Percentiles rank a stretch among this genome's conserved stretches.
These are phyloP conservation scores for Thelonectria blattea DNA, from an alignment of 2,329 filamentous ascomycete species.

Conservation along the genomic window DNA sequence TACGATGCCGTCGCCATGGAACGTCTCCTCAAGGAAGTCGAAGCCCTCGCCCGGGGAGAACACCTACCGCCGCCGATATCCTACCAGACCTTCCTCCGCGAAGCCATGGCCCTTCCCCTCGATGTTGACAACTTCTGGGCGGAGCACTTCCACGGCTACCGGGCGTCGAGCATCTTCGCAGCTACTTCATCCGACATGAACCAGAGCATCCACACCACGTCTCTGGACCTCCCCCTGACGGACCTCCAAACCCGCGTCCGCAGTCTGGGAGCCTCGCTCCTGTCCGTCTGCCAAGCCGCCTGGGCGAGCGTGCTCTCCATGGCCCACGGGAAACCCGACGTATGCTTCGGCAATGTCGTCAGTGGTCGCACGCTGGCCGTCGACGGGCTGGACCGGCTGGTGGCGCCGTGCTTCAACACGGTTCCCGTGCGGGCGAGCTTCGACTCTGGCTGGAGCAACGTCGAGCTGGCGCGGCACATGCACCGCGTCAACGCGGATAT, in stretches of 20 bases:
- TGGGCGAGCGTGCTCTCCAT: slow-evolving; percentile 72
- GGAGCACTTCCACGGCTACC: slow-evolving; percentile 58
- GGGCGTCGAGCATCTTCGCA: slow-evolving; percentile 40
- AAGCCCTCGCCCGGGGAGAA: slow-evolving; percentile 58
- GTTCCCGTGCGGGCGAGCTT: slow-evolving; percentile 71
- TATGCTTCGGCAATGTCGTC: slow-evolving; percentile 89
- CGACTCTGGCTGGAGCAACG: slow-evolving; percentile 53
- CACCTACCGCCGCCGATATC: slow-evolving; percentile 56
- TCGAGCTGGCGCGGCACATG: slow-evolving; percentile 63
- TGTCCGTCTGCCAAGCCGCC: slow-evolving; percentile 72
- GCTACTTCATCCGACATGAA: slow-evolving; percentile 28
- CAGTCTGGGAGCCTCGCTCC: slow-evolving; percentile 63
- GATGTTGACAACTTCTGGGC: slow-evolving; percentile 71
- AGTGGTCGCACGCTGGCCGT: slow-evolving; percentile 75
- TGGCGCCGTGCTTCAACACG: slow-evolving; percentile 95
- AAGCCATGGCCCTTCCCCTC: slow-evolving; percentile 56
- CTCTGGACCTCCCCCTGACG: slow-evolving; percentile 47
- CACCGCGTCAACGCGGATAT: slow-evolving; percentile 67
- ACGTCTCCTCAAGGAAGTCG: slow-evolving; percentile 72
- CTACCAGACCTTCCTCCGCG: slow-evolving; percentile 69
- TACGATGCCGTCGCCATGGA: slow-evolving; percentile 85
- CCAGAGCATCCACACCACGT: slow-evolving; percentile 39
- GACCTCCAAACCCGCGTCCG: slow-evolving; percentile 57
- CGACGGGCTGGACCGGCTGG: slow-evolving; percentile 70
- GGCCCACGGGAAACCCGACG: slow-evolving; percentile 62